These are phyloP conservation scores for Phytopythium delawarense DNA, from an alignment of 352 stramenopile species.

Conservation along the genomic window DNA sequence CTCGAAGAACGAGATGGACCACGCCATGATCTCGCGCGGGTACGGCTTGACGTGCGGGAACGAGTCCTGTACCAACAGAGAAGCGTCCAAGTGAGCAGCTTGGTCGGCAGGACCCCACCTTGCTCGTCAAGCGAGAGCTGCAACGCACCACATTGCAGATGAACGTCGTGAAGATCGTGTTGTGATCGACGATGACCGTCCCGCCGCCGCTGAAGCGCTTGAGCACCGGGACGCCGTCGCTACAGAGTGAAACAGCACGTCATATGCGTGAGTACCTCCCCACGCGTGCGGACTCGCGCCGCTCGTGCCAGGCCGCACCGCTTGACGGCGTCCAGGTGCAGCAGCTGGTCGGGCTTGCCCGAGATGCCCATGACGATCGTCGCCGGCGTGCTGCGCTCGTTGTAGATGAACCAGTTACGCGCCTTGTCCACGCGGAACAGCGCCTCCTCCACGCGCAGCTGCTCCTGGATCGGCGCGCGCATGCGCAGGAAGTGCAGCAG, in stretches of 20 bases:
- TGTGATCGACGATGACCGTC: slow-evolving; percentile 96
- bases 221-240: slow-evolving; percentile 82
- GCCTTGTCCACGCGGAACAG: slow-evolving; percentile 87
- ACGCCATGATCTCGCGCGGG: slow-evolving; percentile 92
- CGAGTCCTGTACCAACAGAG: slow-evolving; percentile 29
- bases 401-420: slow-evolving; percentile 83
- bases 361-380: slow-evolving; percentile 95
- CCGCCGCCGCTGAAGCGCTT: slow-evolving; percentile 96
- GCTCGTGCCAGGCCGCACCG: slow-evolving; percentile 33
- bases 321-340: slow-evolving; percentile 84
- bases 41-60: slow-evolving; percentile 77
- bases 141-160: slow-evolving; percentile 77
- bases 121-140: background rate
- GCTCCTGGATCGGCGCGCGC: slow-evolving; percentile 64
- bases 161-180: slow-evolving; percentile 91
- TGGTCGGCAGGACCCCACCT: background rate
- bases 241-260: slow-evolving; percentile 14
- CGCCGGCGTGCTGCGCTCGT: slow-evolving; percentile 55
- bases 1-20: slow-evolving; percentile 77
- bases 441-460: slow-evolving; percentile 91
- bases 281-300: background rate
- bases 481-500: slow-evolving; percentile 69
- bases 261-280: background rate
- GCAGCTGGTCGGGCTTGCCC: slow-evolving; percentile 89
- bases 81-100: background rate